Evolutionary conservation across 2,329 filamentous ascomycete genomes (phyloP).

Genomic region (Xylariaceae sp.): DNA sequence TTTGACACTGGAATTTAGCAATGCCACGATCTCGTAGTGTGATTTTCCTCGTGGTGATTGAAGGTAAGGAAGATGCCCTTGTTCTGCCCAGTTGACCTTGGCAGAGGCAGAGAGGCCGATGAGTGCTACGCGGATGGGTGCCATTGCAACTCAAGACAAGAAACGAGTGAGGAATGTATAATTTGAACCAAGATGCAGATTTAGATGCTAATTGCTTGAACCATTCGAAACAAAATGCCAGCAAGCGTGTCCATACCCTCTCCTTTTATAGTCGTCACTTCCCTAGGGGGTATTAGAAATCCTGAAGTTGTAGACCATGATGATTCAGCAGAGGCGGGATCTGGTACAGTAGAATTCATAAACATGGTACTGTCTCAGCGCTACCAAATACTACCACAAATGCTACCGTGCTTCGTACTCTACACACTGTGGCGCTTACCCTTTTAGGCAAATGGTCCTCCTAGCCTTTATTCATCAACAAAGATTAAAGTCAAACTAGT

Average conservation of each 20-base stretch:
- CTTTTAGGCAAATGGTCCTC: constrained; percentile 34
- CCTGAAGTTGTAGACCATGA: not conserved
- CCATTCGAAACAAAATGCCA: not conserved
- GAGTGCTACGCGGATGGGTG: constrained; percentile 62
- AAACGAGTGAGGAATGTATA: too few relatives aligned
- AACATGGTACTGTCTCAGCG: not conserved
- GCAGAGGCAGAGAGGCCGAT: constrained; percentile 63
- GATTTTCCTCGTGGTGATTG: constrained; percentile 51
- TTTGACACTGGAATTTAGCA: constrained; percentile 57
- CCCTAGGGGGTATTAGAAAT: constrained; percentile 13
- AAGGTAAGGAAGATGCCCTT: constrained; percentile 67
- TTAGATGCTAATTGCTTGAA: not conserved
- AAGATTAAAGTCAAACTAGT: too few relatives aligned
- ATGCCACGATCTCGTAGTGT: constrained; percentile 57
- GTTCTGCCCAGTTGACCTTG: constrained; percentile 59
- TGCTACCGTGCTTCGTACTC: not conserved
- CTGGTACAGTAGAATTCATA: not conserved
- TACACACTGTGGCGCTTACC: constrained; percentile 20
- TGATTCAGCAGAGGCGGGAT: constrained; percentile 1
- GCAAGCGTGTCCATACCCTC: not conserved
- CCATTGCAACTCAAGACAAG: too few relatives aligned
- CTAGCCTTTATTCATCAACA: constrained; percentile 10
- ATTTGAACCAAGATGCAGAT: too few relatives aligned
- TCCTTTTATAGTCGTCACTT: constrained; percentile 9
- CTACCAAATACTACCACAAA: not conserved